Percentiles rank a stretch among this genome's conserved stretches.
phyloP scores from a whole-genome alignment of 352 stramenopile species.

The Globisporangium echinulatum region DNA sequence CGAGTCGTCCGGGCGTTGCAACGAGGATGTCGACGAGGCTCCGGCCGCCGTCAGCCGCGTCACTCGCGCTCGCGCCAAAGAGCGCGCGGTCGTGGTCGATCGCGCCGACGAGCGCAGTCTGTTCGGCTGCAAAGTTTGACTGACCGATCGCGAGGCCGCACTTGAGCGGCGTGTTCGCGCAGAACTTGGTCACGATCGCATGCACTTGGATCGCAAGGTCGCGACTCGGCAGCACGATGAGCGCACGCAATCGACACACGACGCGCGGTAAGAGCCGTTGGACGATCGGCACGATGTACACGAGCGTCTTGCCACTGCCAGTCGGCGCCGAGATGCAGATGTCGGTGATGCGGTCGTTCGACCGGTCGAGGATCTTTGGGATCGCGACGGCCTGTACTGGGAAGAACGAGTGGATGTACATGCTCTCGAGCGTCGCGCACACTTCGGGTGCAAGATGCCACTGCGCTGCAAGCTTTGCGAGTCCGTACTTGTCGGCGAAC shows the following conservation, averaged over 20 bases:
- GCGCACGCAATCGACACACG: conserved; percentile 86
- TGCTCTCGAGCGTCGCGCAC: conserved; percentile 24
- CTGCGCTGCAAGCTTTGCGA: conserved; percentile 47
- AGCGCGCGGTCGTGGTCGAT: conserved; percentile 30
- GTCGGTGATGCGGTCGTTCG: conserved; percentile 83
- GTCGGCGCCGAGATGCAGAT: conserved; percentile 97
- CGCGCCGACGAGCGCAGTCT: conserved; percentile 55
- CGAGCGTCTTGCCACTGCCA: conserved; percentile 96
- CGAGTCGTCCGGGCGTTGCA: conserved; percentile 93
- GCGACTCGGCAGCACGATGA: conserved; percentile 95
- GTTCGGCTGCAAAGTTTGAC: conserved; percentile 83
- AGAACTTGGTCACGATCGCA: conserved; percentile 58
- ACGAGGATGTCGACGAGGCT: conserved; percentile 96
- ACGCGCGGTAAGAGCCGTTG: conserved; percentile 81
- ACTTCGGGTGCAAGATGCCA: conserved; percentile 48
- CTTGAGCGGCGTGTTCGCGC: conserved; percentile 66
- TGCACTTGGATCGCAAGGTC: conserved; percentile 93
- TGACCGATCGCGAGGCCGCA: conserved; percentile 91
- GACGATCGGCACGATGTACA: conserved; percentile 95
- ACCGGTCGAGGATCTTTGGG: conserved; percentile 84
- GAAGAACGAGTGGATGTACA: conserved; percentile 88
- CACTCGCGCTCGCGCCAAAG: conserved; percentile 14
- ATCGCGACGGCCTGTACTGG: conserved; percentile 94
- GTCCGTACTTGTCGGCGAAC: conserved; percentile 60
- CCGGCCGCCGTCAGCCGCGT: conserved; percentile 29